These are phyloP conservation scores for Fragilariopsis cylindrus DNA, from an alignment of 108 stramenopile genomes.

Conservation along the genomic window DNA sequence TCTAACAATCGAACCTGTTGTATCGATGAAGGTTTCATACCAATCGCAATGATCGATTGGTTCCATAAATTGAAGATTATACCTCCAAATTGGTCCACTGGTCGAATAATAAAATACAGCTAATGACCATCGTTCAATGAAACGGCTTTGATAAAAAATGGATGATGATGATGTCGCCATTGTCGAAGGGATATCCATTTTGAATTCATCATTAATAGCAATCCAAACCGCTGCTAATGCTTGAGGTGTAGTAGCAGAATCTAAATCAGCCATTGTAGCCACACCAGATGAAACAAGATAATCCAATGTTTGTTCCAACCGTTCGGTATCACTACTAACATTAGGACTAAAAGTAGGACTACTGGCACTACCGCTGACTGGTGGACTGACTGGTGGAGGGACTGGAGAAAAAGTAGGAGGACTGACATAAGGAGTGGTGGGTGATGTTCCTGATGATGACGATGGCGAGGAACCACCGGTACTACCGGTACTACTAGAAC, in stretches of 20 bases:
- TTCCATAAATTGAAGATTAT: constrained; percentile 2
- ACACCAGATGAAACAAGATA: constrained; percentile 8
- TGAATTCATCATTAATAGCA: constrained; percentile 2
- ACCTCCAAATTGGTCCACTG: constrained; percentile 25
- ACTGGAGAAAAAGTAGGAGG: too few species aligned
- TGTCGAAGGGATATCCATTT: constrained; percentile 5
- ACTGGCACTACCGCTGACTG: too few species aligned
- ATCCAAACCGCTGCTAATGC: constrained; percentile 12
- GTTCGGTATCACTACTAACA: background rate
- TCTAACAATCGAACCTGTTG: background rate
- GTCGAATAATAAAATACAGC: constrained; percentile 30
- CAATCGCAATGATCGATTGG: constrained; percentile 20
- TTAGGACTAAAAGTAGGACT: too few species aligned
- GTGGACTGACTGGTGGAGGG: too few species aligned
- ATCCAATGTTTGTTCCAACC: constrained; percentile 3
- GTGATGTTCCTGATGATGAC: too few species aligned
- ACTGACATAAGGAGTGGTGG: too few species aligned
- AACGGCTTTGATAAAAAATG: background rate
- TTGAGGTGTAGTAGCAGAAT: background rate
- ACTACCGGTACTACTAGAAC: too few species aligned
- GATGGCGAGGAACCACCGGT: too few species aligned
- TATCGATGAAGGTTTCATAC: background rate
- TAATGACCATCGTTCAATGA: constrained; percentile 24
- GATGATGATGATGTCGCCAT: background rate
- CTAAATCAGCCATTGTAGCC: constrained; percentile 1